phyloP scores from a whole-genome alignment of 2,329 filamentous ascomycete genomes.

The Nigrospora sphaerica region DNA sequence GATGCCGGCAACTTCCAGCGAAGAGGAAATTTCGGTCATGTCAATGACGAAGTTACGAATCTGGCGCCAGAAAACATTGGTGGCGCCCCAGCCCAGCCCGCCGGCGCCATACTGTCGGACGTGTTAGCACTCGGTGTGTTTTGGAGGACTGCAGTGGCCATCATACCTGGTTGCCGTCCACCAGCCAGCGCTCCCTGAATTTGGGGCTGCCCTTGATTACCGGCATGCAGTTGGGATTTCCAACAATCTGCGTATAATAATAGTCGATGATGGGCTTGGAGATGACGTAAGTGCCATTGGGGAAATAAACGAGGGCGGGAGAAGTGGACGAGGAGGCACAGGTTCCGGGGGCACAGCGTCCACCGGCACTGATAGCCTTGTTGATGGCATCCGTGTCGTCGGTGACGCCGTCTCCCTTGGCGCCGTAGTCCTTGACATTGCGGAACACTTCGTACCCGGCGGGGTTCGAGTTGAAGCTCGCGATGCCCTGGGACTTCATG shows the following conservation, averaged over 20 bases:
- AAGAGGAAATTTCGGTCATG: slow-evolving; percentile 39
- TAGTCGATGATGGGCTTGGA: slow-evolving; percentile 64
- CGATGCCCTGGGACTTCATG: slow-evolving; percentile 24
- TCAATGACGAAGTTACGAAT: slow-evolving; percentile 52
- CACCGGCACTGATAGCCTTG: slow-evolving; percentile 21
- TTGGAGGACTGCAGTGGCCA: background rate
- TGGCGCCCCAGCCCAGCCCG: slow-evolving; percentile 41
- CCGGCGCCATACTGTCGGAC: slow-evolving; percentile 26
- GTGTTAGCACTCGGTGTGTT: background rate
- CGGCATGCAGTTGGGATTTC: slow-evolving; percentile 35
- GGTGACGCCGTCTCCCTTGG: slow-evolving; percentile 20
- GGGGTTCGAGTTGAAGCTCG: slow-evolving; percentile 22
- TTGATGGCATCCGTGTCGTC: slow-evolving; percentile 30
- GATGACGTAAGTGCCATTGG: slow-evolving; percentile 59
- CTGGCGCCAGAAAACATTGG: slow-evolving; percentile 53
- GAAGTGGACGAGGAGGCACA: slow-evolving; percentile 19
- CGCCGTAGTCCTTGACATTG: slow-evolving; percentile 29
- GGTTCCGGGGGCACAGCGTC: slow-evolving; percentile 16
- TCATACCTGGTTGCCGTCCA: slow-evolving; percentile 33
- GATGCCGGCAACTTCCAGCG: slow-evolving; percentile 43
- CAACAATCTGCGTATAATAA: slow-evolving; percentile 68
- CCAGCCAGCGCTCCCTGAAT: slow-evolving; percentile 39
- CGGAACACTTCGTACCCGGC: slow-evolving; percentile 26
- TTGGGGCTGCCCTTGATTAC: slow-evolving; percentile 43
- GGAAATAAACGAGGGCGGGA: slow-evolving; percentile 26